Evolutionary conservation across 2,329 filamentous ascomycete species (phyloP).

Genomic region (Phoma sp.): DNA sequence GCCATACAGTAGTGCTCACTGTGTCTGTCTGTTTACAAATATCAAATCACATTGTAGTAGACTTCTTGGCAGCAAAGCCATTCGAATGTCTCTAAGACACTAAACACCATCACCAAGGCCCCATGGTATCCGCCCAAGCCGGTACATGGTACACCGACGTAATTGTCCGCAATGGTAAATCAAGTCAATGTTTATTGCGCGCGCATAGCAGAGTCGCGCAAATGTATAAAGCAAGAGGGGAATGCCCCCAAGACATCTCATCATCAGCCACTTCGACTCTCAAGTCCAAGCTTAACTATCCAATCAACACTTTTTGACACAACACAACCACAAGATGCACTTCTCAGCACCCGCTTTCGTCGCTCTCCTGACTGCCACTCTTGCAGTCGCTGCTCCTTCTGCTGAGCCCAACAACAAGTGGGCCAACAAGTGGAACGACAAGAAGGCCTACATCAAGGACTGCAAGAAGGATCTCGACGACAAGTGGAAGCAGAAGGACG

Average conservation of each 20-base stretch:
- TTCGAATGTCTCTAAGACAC: constrained; percentile 16
- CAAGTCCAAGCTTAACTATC: not conserved
- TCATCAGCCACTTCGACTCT: constrained; percentile 12
- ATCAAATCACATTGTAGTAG: constrained; percentile 16
- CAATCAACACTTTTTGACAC: not conserved
- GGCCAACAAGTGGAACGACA: not conserved
- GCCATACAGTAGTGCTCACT: constrained; percentile 1
- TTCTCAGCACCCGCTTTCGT: constrained; percentile 29
- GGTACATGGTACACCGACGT: constrained; percentile 22
- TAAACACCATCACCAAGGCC: constrained; percentile 21
- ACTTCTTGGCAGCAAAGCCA: constrained; percentile 23
- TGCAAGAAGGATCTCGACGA: constrained; percentile 32
- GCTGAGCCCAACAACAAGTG: constrained; percentile 3
- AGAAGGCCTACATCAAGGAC: constrained; percentile 21
- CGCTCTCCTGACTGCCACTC: constrained; percentile 25
- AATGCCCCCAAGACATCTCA: not conserved
- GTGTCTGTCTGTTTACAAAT: constrained; percentile 1
- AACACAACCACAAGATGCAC: constrained; percentile 24
- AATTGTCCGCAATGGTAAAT: constrained; percentile 14
- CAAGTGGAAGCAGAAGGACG: constrained; percentile 27
- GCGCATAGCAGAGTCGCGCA: constrained; percentile 11
- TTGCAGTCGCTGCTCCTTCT: constrained; percentile 30
- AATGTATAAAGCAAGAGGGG: constrained; percentile 25
- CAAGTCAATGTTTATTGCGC: not conserved
- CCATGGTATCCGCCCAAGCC: constrained; percentile 7